phyloP scores from a whole-genome alignment of 345 rosid genomes.

The Theobroma cacao region DNA sequence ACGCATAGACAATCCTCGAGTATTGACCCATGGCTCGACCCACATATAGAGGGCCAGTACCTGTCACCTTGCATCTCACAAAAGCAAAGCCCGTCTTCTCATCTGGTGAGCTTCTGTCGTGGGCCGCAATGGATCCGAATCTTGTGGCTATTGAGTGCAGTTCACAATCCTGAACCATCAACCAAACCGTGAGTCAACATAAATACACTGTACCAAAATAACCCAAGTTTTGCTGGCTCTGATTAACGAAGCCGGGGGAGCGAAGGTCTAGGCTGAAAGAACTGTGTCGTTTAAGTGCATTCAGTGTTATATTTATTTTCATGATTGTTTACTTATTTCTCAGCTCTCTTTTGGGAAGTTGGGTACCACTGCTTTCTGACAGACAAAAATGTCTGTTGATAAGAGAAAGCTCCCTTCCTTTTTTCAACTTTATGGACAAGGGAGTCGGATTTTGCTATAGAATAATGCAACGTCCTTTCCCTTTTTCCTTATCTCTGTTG shows the following conservation, averaged over 20 bases:
- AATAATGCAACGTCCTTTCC: conserved; percentile 22
- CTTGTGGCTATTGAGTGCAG: conserved; percentile 86
- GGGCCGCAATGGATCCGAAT: conserved; percentile 95
- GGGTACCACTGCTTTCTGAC: conserved; percentile 20
- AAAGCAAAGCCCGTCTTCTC: conserved; percentile 95
- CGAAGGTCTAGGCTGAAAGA: not conserved
- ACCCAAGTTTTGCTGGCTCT: no score
- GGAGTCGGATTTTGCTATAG: not conserved
- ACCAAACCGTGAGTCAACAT: not conserved
- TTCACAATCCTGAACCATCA: conserved; percentile 64
- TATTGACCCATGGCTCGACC: conserved; percentile 98
- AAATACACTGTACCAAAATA: not conserved
- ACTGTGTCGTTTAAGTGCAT: not conserved
- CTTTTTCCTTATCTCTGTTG: not conserved
- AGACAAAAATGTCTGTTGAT: conserved; percentile 13
- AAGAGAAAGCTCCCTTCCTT: conserved; percentile 12
- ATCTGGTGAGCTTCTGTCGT: conserved; percentile 67
- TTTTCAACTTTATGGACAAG: not conserved
- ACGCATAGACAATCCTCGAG: conserved; percentile 86
- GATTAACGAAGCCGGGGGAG: no score
- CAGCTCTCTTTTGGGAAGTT: not conserved
- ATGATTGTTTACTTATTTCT: not conserved
- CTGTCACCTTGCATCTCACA: conserved; percentile 71
- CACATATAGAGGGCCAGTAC: conserved; percentile 74
- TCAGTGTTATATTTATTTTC: not conserved